These are phyloP conservation scores for Aspergillus versicolor DNA, from an alignment of 2,329 filamentous ascomycete species.

Conservation along the genomic window DNA sequence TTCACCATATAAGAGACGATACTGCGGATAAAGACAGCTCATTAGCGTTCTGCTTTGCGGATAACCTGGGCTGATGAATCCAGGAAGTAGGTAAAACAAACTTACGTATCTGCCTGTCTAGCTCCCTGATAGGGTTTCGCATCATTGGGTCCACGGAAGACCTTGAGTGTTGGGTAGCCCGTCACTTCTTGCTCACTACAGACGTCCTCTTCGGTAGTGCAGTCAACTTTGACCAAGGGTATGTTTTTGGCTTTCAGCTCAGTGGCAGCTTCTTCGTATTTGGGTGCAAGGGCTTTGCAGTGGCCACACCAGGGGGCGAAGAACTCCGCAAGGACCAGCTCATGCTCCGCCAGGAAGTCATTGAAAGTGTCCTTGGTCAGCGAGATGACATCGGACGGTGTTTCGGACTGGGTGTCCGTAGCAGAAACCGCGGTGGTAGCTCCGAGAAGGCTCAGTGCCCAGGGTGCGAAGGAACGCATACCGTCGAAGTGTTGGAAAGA, in stretches of 20 bases:
- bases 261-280: constrained; percentile 51
- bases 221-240: constrained; percentile 62
- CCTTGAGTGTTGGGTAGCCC: constrained; percentile 97
- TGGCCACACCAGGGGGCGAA: constrained; percentile 97
- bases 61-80: neutral
- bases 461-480: constrained; percentile 43
- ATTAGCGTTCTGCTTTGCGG: constrained; percentile 20
- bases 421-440: constrained; percentile 37
- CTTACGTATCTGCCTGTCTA: constrained; percentile 75
- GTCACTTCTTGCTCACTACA: constrained; percentile 89
- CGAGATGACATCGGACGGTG: constrained; percentile 73
- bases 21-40: constrained; percentile 29
- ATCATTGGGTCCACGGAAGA: constrained; percentile 90
- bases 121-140: constrained; percentile 81
- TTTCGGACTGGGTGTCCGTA: constrained; percentile 28
- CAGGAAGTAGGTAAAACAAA: constrained; percentile 11
- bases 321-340: constrained; percentile 94
- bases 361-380: constrained; percentile 86
- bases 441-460: constrained; percentile 41
- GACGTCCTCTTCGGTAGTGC: constrained; percentile 89
- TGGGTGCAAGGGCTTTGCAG: constrained; percentile 86
- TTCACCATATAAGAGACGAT: constrained; percentile 93
- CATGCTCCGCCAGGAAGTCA: constrained; percentile 79
- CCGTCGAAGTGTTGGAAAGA: constrained; percentile 8
- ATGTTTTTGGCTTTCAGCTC: constrained; percentile 51